Base-by-base conservation (phyloP, 495 filamentous ascomycete species). In the Acidomyces sp. region DNA sequence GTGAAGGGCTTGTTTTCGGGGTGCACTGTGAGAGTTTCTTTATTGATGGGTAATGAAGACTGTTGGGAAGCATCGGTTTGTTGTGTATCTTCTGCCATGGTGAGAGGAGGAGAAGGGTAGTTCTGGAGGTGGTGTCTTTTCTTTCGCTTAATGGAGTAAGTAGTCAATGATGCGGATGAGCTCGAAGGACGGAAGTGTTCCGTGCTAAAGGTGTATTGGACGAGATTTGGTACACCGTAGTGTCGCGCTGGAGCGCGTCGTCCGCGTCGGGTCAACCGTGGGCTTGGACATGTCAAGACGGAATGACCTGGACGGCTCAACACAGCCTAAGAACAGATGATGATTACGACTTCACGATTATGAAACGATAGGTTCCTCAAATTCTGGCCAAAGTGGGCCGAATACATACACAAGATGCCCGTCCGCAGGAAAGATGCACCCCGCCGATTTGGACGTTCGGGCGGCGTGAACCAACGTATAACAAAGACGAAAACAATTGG, bases 401-500 rank as follows among this genome's bases (percentile, higher is more conserved):
- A 15, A 12, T 18, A 3, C 12, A 22, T 20, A 3, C 2, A 13
- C 37, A 39, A 29, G 35, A 52, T 52, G 48, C 48, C 48, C 2
- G 43, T 52, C 18, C 48, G 48, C 20, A 21, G 43, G 4, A 47
- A 52, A 34, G 43, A 47, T 3, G 48, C 33, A 6, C 38, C 39
- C 30, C 42, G 49, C 27, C 58, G 56, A 16, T 54, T 57, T 28
- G 54, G 51, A 41, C 57, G 56, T 30, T 30, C 26, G 9, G 58
- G 58, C 37, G 46, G 52, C 42, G 39, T 55, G 6, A 70, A 67
- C 6, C 70, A 69, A 42, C 66, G 68, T 22, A 62, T 68, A 15
- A 69, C 64, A 41, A 69, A 69, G 67, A 59, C 74, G 43, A 82
- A 74, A 46, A 93, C 85, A 2, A 78, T 94, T 49, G 76, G 87